Conservation (phyloP, 345 rosid genomes). For the Populus pruinosa region DNA sequence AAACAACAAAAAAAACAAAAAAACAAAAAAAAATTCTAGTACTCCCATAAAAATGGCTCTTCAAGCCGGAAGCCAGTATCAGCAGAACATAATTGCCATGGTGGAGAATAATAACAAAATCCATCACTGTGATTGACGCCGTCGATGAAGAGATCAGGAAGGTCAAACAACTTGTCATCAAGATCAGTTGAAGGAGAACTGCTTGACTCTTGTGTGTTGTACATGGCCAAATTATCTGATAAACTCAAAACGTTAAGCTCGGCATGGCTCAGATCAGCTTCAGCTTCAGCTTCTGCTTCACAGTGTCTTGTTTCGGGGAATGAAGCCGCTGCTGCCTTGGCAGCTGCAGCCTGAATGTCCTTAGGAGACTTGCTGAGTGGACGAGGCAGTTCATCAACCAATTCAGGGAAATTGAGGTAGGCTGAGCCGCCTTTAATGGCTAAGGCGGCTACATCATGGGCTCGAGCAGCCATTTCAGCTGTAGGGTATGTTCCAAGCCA, state of each 20-base stretch:
- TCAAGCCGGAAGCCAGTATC: conserved; percentile 61
- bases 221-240: conserved; percentile 25
- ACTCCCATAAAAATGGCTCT: conserved; percentile 57
- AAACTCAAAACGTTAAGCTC: conserved; percentile 17
- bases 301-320: conserved; percentile 18
- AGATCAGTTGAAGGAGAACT: conserved; percentile 34
- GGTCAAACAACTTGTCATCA: conserved; percentile 71
- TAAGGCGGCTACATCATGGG: conserved; percentile 72
- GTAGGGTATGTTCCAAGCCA: conserved; percentile 79
- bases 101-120: conserved; percentile 38
- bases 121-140: conserved; percentile 37
- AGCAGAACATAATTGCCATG: conserved; percentile 66
- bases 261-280: conserved; percentile 30
- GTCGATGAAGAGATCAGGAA: conserved; percentile 70
- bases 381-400: conserved; percentile 48
- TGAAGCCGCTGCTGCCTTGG: conserved; percentile 48
- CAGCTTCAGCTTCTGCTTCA: conserved; percentile 16
- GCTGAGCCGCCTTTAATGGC: conserved; percentile 69
- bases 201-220: conserved; percentile 36
- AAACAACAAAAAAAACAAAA: not conserved
- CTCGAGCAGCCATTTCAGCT: conserved; percentile 85
- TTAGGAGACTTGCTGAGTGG: conserved; percentile 48
- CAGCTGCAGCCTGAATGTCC: conserved; percentile 59
- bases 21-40: not conserved
- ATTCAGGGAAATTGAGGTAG: conserved; percentile 59